Evolutionary conservation across 306 rosid genomes (phyloP), one percentile per base, ranked within the genome.

Genomic region (Rosa persica): DNA sequence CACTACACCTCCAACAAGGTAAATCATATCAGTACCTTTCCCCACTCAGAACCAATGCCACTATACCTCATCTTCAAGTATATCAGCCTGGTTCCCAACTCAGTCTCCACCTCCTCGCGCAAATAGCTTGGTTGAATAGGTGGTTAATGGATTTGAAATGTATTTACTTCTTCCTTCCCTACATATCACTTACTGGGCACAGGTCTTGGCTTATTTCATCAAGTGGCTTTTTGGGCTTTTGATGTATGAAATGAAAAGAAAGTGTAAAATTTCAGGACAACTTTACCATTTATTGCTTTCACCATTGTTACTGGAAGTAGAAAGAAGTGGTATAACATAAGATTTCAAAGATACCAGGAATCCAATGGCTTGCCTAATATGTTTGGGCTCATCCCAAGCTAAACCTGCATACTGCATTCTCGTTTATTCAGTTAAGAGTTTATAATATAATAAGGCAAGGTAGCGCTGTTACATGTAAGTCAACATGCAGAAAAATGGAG

Each of bases 291-390:
- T 5, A 5, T 60, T 40, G 58, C 67, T 72, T 27, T 81, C 79
- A 81, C 64, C 44, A 67, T 39, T 40, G 12, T 0, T 27, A 48
- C 17, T 79, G 38, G 67, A 15, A 27, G 38, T 5, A 52, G 38
- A 15, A 3, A 48, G 12, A 48, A 64, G 15, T 51, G 44, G 30
- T 6, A 40, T 5, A 58, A 70, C 49, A 39, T 30, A 47, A 30
- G 13, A 61, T 67, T 12, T 22, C 16, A 43, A 42, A 34, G 36
- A 49, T 75, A 95, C 98, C 80, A 95, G 89, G 88, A 95, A 95
- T 42, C 98, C 98, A 81, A 95, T 97, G 47, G 98, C 98, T 90
- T 95, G 98, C 82, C 98, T 87, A 78, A 95, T 95, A 83, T 95
- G 98, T 84, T 81, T 95, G 78, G 92, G 85, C 80, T 95, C 98